Conservation (phyloP, 1,139 yeast species). For the Geotrichum europaeum region DNA sequence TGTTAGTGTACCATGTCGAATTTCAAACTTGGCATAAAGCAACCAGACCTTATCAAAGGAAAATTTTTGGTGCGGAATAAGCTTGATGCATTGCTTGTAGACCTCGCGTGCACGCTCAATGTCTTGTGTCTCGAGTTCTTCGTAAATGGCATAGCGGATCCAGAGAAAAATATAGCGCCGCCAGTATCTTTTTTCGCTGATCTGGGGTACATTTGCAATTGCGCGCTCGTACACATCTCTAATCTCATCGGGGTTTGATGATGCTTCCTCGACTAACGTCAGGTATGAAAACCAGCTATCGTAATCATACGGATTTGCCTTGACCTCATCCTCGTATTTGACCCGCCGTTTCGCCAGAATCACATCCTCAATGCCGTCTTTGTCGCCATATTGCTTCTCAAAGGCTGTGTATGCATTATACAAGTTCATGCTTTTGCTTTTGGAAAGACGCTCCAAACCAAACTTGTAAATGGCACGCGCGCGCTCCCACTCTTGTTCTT, state of each 20-base stretch:
- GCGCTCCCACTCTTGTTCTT: constrained; percentile 57
- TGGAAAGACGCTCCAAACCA: constrained; percentile 46
- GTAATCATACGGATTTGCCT: constrained; percentile 50
- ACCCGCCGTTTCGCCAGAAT: constrained; percentile 49
- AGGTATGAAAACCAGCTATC: constrained; percentile 80
- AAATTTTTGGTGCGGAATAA: constrained; percentile 53
- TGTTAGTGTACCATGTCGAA: constrained; percentile 49
- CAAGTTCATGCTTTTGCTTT: constrained; percentile 39
- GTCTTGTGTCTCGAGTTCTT: constrained; percentile 48
- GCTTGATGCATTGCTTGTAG: constrained; percentile 46
- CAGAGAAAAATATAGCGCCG: constrained; percentile 62
- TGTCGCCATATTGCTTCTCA: constrained; percentile 60
- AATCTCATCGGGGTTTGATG: constrained; percentile 29
- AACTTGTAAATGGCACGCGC: constrained; percentile 56
- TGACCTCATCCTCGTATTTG: constrained; percentile 48
- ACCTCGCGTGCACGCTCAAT: constrained; percentile 44
- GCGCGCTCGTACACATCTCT: constrained; percentile 45
- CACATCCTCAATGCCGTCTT: constrained; percentile 47
- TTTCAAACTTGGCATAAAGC: constrained; percentile 63
- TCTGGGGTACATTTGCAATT: constrained; percentile 39
- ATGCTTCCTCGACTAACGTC: constrained; percentile 41
- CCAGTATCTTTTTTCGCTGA: constrained; percentile 46
- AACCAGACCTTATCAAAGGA: constrained; percentile 76
- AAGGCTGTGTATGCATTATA: constrained; percentile 50
- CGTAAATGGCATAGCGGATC: constrained; percentile 60